Evolutionary conservation across 352 stramenopile genomes (phyloP).

Genomic region (Pythium guiyangense): DNA sequence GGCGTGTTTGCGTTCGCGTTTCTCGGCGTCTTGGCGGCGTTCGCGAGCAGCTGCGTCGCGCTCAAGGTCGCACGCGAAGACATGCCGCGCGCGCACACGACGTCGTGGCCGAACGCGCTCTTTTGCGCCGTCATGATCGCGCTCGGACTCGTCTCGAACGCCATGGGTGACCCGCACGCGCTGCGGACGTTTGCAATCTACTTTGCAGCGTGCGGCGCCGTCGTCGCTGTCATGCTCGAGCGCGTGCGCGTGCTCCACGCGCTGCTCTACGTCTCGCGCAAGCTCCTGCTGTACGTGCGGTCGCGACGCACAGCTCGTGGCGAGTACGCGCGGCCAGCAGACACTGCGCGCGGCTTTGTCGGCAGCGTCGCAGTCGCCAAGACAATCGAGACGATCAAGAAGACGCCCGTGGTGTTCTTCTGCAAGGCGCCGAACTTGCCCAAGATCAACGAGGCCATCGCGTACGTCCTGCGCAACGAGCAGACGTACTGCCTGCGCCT

Average conservation of each 20-base stretch:
- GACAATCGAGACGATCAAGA: conserved; percentile 41
- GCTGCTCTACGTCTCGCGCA: too few species aligned
- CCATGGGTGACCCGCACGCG: not conserved
- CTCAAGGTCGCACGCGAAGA: conserved; percentile 82
- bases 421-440: conserved; percentile 79
- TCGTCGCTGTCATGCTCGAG: too few species aligned
- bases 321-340: conserved; percentile 15
- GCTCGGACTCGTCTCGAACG: too few species aligned
- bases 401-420: conserved; percentile 82
- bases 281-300: too few species aligned
- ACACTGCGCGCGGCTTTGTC: conserved; percentile 13
- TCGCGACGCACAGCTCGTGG: too few species aligned
- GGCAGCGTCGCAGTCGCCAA: conserved; percentile 34
- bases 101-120: conserved; percentile 31
- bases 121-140: conserved; percentile 1
- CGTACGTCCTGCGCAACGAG: conserved; percentile 84
- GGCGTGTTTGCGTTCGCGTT: conserved; percentile 88
- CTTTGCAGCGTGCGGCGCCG: too few species aligned
- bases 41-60: conserved; percentile 71
- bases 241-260: too few species aligned
- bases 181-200: too few species aligned
- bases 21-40: conserved; percentile 76
- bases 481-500: conserved; percentile 78
- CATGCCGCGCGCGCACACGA: conserved; percentile 42
- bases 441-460: conserved; percentile 85